These are phyloP conservation scores for Syncephalastrum contaminatum DNA, from an alignment of 371 early-diverging fungal species.

Conservation along the genomic window DNA sequence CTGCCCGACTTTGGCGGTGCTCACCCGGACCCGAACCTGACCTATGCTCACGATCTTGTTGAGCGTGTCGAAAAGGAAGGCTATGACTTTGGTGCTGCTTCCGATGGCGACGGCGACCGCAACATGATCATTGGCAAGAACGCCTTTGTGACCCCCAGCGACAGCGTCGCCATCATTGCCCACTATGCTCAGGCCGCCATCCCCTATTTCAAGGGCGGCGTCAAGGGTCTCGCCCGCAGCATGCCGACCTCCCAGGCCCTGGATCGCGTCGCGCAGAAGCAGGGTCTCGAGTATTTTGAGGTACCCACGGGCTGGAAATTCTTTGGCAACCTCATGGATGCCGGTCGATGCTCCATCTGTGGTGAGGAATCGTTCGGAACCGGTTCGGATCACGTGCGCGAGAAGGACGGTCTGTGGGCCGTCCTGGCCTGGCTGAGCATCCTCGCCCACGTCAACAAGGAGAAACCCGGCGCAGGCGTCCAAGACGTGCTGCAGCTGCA, in stretches of 20 bases:
- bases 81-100: constrained; percentile 92
- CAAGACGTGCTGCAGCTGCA: constrained; percentile 81
- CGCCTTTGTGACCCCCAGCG: constrained; percentile 95
- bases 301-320: constrained; percentile 97
- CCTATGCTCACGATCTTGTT: constrained; percentile 94
- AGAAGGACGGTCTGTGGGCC: constrained; percentile 99
- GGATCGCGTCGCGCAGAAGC: constrained; percentile 86
- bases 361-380: constrained; percentile 98
- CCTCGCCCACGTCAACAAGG: constrained; percentile 73
- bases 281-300: constrained; percentile 78
- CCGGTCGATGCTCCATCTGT: constrained; percentile 91
- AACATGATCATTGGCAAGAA: constrained; percentile 96
- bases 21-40: constrained; percentile 98
- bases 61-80: constrained; percentile 81
- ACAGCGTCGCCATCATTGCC: constrained; percentile 97
- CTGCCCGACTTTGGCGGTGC: constrained; percentile 91
- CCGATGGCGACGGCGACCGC: constrained; percentile 92
- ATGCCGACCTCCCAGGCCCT: constrained; percentile 96
- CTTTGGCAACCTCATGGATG: constrained; percentile 99
- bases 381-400: constrained; percentile 96
- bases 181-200: constrained; percentile 81
- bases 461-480: constrained; percentile 53
- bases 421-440: constrained; percentile 95
- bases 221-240: constrained; percentile 89
- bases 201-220: constrained; percentile 90